Evolutionary conservation across 2,329 filamentous ascomycete genomes (phyloP), one percentile per base, ranked within the genome.

Genomic region (Sporothrix schenckii): DNA sequence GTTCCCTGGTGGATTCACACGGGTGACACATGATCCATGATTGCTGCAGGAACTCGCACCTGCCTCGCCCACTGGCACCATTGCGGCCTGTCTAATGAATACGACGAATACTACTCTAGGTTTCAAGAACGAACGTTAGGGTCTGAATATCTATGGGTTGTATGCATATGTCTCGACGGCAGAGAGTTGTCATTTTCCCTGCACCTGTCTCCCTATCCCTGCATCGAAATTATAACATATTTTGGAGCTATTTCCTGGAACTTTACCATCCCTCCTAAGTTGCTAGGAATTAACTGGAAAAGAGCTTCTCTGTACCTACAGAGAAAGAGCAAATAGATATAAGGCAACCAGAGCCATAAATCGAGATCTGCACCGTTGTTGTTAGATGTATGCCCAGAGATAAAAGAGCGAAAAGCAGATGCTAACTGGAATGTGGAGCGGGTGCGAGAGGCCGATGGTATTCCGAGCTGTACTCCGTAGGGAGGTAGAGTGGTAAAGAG

Each of bases 141-240:
- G n/a, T 39, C 14, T n/a, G 58, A 27, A n/a, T 21, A 50, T 24
- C 44, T 44, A 21, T n/a, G 24, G 5, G n/a, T 65, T 50, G 21
- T 13, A 30, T 13, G n/a, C 44, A 44, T 41, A 34, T 50, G 61
- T 65, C 61, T 50, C 16, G 7, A 50, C 44, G 3, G 34, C 41
- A 65, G 61, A 24, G 44, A 50, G 61, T 34, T 27, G 30, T 16
- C 30, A 13, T 21, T 65, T 41, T 41, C 10, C 24, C 34, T 50
- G 39, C 13, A 50, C 50, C 44, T 50, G 24, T 50, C 9, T 50
- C 44, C 21, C 11, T 63, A 19, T 63, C 60, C 61, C 61, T 65
- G 61, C 61, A 21, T 50, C 61, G 16, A 50, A 65, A 16, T 50
- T 65, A 49, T 19, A 34, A 27, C 24, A 34, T 58, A 34, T 34